A percentile compares a stretch with the other conserved stretches of the same genome.
Evolutionary conservation across 176 grass and related monocot genomes (phyloP).

Genomic region (Ensete glaucum): DNA sequence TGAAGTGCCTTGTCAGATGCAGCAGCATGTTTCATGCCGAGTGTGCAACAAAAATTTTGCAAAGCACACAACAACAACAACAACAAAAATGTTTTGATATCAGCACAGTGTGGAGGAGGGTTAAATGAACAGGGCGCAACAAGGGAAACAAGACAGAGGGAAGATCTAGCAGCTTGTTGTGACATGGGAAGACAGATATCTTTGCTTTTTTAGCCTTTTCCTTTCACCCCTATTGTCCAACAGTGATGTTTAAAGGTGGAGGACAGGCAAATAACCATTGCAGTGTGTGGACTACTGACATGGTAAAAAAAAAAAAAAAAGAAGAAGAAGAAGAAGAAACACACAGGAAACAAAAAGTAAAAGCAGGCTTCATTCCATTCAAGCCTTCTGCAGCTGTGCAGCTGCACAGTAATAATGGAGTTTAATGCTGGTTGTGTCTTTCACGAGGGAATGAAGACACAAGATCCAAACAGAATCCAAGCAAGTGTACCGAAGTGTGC

Average conservation of each 20-base stretch:
- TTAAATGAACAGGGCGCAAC: neutral
- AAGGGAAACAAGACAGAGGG: conserved; percentile 21
- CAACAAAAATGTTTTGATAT: neutral
- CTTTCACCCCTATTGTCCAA: conserved; percentile 37
- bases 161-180: conserved; percentile 20
- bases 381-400: conserved; percentile 1
- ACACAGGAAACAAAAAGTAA: conserved; percentile 19
- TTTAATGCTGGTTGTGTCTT: conserved; percentile 36
- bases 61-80: neutral
- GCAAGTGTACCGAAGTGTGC: conserved; percentile 42
- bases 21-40: neutral
- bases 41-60: neutral
- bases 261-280: conserved; percentile 6
- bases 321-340: no score
- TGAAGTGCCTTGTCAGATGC: neutral
- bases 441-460: conserved; percentile 44
- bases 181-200: conserved; percentile 18
- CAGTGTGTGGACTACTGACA: conserved; percentile 3
- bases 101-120: neutral
- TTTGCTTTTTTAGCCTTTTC: conserved; percentile 16
- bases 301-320: conserved; percentile 6
- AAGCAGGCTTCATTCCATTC: neutral
- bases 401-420: conserved; percentile 20
- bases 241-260: conserved; percentile 12
- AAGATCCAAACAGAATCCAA: conserved; percentile 94